phyloP scores from a whole-genome alignment of 2,329 filamentous ascomycete genomes.

The Clarireedia homoeocarpa region DNA sequence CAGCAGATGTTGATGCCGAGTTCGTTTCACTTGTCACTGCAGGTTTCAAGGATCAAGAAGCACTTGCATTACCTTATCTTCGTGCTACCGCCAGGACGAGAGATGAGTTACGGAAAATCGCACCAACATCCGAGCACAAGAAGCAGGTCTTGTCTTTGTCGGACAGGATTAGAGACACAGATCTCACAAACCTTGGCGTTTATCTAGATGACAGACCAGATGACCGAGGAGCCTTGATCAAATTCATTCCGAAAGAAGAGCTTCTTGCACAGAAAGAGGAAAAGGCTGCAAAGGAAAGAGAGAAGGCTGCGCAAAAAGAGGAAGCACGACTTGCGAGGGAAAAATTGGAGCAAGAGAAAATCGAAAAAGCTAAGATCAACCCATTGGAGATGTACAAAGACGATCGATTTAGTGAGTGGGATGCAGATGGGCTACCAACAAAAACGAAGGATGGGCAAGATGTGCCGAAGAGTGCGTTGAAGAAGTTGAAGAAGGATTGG shows the following conservation, averaged over 20 bases:
- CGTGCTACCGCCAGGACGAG: conserved; percentile 33
- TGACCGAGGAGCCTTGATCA: conserved; percentile 63
- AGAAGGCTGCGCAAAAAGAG: conserved; percentile 44
- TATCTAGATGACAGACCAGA: conserved; percentile 73
- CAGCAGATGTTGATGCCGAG: conserved; percentile 38
- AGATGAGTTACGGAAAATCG: conserved; percentile 48
- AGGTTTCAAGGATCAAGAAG: conserved; percentile 44
- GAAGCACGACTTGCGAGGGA: conserved; percentile 32
- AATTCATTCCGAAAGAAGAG: conserved; percentile 50
- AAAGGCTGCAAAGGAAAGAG: conserved; percentile 52
- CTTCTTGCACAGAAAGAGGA: conserved; percentile 51
- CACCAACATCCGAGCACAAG: conserved; percentile 43
- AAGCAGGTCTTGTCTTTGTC: conserved; percentile 70
- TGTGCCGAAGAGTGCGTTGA: conserved; percentile 68
- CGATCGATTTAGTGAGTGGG: conserved; percentile 65
- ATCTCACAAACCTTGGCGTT: conserved; percentile 74
- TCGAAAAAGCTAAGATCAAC: conserved; percentile 48
- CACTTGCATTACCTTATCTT: conserved; percentile 47
- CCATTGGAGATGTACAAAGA: conserved; percentile 52
- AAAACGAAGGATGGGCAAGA: conserved; percentile 72
- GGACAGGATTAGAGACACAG: conserved; percentile 71
- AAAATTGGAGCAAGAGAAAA: conserved; percentile 39
- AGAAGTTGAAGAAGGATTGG: conserved; percentile 86
- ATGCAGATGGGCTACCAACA: conserved; percentile 71
- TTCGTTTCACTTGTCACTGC: conserved; percentile 38